Evolutionary conservation across 2,329 filamentous ascomycete genomes (phyloP), one percentile per base, ranked within the genome.

Genomic region (Alternaria sp.): DNA sequence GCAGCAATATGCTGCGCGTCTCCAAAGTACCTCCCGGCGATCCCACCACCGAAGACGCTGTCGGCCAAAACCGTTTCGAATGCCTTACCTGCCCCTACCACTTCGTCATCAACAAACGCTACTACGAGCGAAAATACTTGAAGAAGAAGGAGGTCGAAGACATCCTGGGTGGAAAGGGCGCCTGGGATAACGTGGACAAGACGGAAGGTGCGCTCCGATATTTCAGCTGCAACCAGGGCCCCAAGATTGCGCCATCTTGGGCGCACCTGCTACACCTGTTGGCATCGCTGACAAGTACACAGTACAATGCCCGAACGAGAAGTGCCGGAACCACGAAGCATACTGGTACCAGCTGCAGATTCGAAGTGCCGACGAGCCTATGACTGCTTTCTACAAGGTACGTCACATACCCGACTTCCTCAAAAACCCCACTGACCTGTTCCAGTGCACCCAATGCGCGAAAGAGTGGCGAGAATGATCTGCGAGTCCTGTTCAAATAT

Each of bases 261-360:
- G 13, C 8, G 8, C 6, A 2, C 13, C 11, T 10, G 13, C 23
- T 30, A 40, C 8, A 6, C 21, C 23, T 15, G 9, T 13, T 52
- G 28, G n/a, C 5, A n/a, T 5, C 28, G 47, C 62, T 64, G 51
- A 65, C 47, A 28, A 50, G 3, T 10, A 4, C 4, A 47, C 73
- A 88, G 91, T 91, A 52, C 92, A 96, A 86, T 99, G 96, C 80
- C 89, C 92, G 25, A 89, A 89, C 66, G 89, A 93, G 44, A 86
- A 86, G 60, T 99, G 96, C 84, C 86, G 92, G 75, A 93, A 93
- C 67, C 86, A 89, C 64, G 89, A 93, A 83, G 96, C 96, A 4
- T 96, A 94, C 67, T 98, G 95, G 84, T 97, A 94, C 84, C 93
- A 97, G 85, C 89, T 98, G 72, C 96, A 99, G 86, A 98, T 98